phyloP scores from a whole-genome alignment of 1,284 basidiomycete species.

The Stygiomarasmius scandens region DNA sequence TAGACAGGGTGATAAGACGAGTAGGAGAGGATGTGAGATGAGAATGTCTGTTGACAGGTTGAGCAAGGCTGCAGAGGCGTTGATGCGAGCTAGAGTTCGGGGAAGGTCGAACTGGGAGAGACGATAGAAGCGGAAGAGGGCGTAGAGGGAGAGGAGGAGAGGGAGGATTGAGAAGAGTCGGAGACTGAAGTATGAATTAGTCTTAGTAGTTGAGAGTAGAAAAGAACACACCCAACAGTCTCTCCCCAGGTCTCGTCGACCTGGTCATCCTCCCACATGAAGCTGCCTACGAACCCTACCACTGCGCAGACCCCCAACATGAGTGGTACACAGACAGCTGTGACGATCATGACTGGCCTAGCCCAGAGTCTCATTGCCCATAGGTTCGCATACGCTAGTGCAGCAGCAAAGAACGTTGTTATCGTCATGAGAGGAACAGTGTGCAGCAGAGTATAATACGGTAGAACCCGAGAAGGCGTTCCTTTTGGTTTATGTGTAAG shows the following conservation, averaged over 20 bases:
- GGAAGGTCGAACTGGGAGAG: conserved; percentile 48
- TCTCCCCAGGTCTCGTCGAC: conserved; percentile 83
- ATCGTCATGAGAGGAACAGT: conserved; percentile 85
- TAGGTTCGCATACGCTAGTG: conserved; percentile 77
- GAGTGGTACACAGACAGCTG: conserved; percentile 79
- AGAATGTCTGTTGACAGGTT: conserved; percentile 81
- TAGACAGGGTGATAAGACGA: conserved; percentile 79
- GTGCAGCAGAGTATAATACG: conserved; percentile 79
- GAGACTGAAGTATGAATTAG: conserved; percentile 41
- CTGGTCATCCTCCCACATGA: conserved; percentile 77
- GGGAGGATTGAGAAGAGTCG: conserved; percentile 81
- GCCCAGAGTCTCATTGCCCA: conserved; percentile 79
- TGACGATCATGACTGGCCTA: conserved; percentile 80
- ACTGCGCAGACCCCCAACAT: conserved; percentile 81
- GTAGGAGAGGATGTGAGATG: conserved; percentile 77
- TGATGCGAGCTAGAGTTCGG: conserved; percentile 42
- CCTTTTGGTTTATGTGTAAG: conserved; percentile 37
- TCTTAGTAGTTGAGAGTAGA: conserved; percentile 8
- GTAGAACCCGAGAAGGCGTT: conserved; percentile 43
- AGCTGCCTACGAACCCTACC: conserved; percentile 90
- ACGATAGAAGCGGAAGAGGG: conserved; percentile 71
- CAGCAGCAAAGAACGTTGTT: conserved; percentile 73
- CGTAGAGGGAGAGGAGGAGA: conserved; percentile 68
- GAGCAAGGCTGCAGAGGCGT: conserved; percentile 77
- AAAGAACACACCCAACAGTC: conserved; percentile 69